Base-by-base conservation (phyloP, 345 rosid genomes). In the Anastatica hierochuntica region DNA sequence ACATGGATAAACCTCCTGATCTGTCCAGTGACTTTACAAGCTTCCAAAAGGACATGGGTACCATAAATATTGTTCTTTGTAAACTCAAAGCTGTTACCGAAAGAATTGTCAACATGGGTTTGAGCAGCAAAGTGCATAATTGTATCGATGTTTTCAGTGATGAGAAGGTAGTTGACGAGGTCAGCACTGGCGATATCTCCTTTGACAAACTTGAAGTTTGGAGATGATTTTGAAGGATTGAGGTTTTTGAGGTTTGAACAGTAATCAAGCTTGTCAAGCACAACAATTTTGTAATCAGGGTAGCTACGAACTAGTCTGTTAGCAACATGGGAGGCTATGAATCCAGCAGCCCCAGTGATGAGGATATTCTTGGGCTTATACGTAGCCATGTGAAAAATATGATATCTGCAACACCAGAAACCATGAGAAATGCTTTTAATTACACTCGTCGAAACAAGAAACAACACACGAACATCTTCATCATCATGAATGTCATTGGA, bases 61-160 rank as follows among this genome's bases (percentile, higher is more conserved):
- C 95, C 92, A 18, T 86, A 86, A 5, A 86, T 81, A 48, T 83
- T 87, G 75, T 81, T 87, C 79, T 81, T 84, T 46, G 96, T 87
- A 37, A 87, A 87, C 87, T 87, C 94, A 53, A 87, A 87, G 75
- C 94, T 84, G 63, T 87, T 87, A 10, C 96, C 96, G 15, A 87
- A 87, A 27, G 94, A 84, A 52, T 84, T 87, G 66, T 87, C 96
- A 0, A 87, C 94, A 23, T 84, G 96, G 13, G 96, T 87, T 48
- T 87, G 94, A 19, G 96, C 94, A 6, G 94, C 96, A 66, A 87
- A 87, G 66, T 87, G 96, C 96, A 87, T 87, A 33, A 87, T 87
- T 2, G 96, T 87, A 74, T 87, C 96, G 6, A 87, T 83, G 31
- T 75, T 71, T 62, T 87, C 96, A 3, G 96, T 83, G 73, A 87